phyloP scores from a whole-genome alignment of 2,329 filamentous ascomycete species.

The Fusarium pseudonygamai region DNA sequence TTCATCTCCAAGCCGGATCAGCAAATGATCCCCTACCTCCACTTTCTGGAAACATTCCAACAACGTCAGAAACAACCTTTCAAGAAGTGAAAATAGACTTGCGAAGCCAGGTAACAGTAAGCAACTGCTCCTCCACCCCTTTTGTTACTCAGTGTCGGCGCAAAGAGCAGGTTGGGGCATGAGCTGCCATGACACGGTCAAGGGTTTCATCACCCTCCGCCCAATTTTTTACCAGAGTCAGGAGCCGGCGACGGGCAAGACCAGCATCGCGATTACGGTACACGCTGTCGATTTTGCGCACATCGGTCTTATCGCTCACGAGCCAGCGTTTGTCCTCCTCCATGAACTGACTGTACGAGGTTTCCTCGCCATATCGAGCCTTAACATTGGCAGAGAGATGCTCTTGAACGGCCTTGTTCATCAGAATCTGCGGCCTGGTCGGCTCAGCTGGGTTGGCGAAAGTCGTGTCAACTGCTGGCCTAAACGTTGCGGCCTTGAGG shows the following conservation, averaged over 20 bases:
- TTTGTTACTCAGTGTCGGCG: slow-evolving; percentile 17
- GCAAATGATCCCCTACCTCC: not conserved
- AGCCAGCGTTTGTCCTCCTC: slow-evolving; percentile 53
- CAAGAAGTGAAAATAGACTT: not conserved
- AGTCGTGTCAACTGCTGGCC: slow-evolving; percentile 42
- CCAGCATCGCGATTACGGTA: slow-evolving; percentile 55
- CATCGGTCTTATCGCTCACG: slow-evolving; percentile 50
- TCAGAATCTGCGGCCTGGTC: slow-evolving; percentile 38
- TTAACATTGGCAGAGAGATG: slow-evolving; percentile 47
- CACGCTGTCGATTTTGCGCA: slow-evolving; percentile 55
- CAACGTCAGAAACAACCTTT: not conserved
- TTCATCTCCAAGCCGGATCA: not conserved
- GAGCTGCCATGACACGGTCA: slow-evolving; percentile 48
- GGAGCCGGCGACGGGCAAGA: slow-evolving; percentile 47
- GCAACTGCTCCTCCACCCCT: not conserved
- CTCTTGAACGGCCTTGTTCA: slow-evolving; percentile 44
- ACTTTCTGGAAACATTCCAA: not conserved
- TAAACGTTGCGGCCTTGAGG: slow-evolving; percentile 39
- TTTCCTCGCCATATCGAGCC: slow-evolving; percentile 44
- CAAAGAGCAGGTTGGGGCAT: slow-evolving; percentile 43
- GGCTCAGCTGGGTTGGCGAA: slow-evolving; percentile 39
- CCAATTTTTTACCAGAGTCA: slow-evolving; percentile 53
- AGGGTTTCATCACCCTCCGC: slow-evolving; percentile 52
- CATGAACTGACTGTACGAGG: slow-evolving; percentile 46
- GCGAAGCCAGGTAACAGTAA: not conserved